A percentile compares a stretch with the other conserved stretches of the same genome.
Evolutionary conservation across 2,329 filamentous ascomycete species (phyloP).

Genomic region (Aspergillus arachidicola): DNA sequence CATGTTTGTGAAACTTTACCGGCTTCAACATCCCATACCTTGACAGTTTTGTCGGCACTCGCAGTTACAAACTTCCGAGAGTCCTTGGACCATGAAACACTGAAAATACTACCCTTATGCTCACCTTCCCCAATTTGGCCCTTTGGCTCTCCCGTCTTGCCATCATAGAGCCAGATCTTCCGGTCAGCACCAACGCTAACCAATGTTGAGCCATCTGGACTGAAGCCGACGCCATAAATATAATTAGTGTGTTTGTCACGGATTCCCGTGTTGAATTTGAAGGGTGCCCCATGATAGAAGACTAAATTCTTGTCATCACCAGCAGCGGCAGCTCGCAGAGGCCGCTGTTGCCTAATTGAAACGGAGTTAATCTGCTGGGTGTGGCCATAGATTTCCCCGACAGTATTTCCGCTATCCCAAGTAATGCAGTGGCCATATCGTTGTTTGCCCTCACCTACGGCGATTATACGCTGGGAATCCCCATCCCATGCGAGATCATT

Average conservation of each 20-base stretch:
- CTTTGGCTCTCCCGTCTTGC: slow-evolving; percentile 86
- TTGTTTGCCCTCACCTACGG: slow-evolving; percentile 92
- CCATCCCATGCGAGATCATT: slow-evolving; percentile 98
- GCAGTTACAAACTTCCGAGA: slow-evolving; percentile 86
- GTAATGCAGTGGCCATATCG: slow-evolving; percentile 93
- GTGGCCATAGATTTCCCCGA: slow-evolving; percentile 92
- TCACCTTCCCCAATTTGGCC: slow-evolving; percentile 70
- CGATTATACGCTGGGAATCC: slow-evolving; percentile 93
- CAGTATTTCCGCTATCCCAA: slow-evolving; percentile 91
- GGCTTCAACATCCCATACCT: slow-evolving; percentile 86
- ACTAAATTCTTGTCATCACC: slow-evolving; percentile 87
- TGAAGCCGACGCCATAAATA: slow-evolving; percentile 84
- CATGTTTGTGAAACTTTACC: slow-evolving; percentile 79
- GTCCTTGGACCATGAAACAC: slow-evolving; percentile 85
- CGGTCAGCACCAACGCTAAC: slow-evolving; percentile 92
- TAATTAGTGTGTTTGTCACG: slow-evolving; percentile 82
- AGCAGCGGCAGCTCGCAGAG: slow-evolving; percentile 87
- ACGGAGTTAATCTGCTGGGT: slow-evolving; percentile 89
- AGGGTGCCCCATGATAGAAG: slow-evolving; percentile 91
- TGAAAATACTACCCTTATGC: slow-evolving; percentile 91
- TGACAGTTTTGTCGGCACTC: slow-evolving; percentile 91
- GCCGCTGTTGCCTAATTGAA: slow-evolving; percentile 83
- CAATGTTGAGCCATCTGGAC: slow-evolving; percentile 78
- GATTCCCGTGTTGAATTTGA: slow-evolving; percentile 90
- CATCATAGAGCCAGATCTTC: slow-evolving; percentile 92